phyloP scores from a whole-genome alignment of 805 yeast species.

The Candida peoriensis region DNA sequence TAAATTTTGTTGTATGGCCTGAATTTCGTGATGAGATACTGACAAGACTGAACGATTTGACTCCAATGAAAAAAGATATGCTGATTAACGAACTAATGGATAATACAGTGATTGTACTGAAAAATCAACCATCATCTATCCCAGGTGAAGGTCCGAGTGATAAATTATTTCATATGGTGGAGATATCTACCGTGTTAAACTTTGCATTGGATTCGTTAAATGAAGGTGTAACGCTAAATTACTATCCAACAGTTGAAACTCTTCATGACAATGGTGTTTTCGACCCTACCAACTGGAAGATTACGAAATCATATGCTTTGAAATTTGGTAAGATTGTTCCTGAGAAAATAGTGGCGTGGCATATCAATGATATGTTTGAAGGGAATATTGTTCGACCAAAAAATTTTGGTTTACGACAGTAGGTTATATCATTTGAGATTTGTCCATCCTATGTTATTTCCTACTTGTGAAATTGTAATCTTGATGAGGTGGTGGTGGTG shows the following conservation, averaged over 20 bases:
- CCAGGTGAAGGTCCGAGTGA: neutral
- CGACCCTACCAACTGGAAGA: constrained; percentile 9
- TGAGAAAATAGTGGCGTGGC: constrained; percentile 9
- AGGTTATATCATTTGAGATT: too few relatives aligned
- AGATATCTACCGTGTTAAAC: constrained; percentile 5
- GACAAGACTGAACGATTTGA: constrained; percentile 5
- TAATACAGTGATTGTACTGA: constrained; percentile 7
- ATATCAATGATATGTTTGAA: constrained; percentile 7
- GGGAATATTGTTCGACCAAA: constrained; percentile 7
- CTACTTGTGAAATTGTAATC: too few relatives aligned
- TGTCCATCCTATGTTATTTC: too few relatives aligned
- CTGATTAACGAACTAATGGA: constrained; percentile 9
- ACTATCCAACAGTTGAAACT: constrained; percentile 1
- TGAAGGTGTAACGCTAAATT: neutral
- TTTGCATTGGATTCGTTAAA: neutral
- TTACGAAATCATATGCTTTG: constrained; percentile 8
- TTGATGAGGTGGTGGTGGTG: too few relatives aligned
- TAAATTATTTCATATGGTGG: constrained; percentile 6
- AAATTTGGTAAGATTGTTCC: constrained; percentile 11
- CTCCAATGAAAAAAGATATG: constrained; percentile 1
- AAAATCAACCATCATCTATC: constrained; percentile 1
- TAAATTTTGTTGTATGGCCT: constrained; percentile 13
- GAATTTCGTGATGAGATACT: constrained; percentile 10
- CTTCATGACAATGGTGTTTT: constrained; percentile 4
- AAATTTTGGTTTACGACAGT: too few relatives aligned